phyloP scores from a whole-genome alignment of 306 rosid species.

The peach (Prunus persica) region Prunus_persica_NCBIv2 NC_034016.1:268501-269000 shows the following conservation, averaged over 20 bases:
- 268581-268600: not conserved
- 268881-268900: not conserved
- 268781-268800: too few species aligned
- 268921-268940: constrained; percentile 66
- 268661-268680: not conserved
- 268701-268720: too few species aligned
- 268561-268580: not conserved
- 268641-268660: not conserved
- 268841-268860: not conserved
- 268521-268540: not conserved
- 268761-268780: too few species aligned
- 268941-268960: constrained; percentile 72
- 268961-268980: constrained; percentile 93
- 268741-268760: too few species aligned
- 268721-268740: too few species aligned
- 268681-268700: not conserved
- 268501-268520: not conserved
- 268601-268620: too few species aligned
- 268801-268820: not conserved
- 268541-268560: not conserved
- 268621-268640: too few species aligned
- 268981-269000: constrained; percentile 84
- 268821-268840: constrained; percentile 34
- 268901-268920: too few species aligned
- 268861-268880: too few species aligned